Evolutionary conservation across 371 early-diverging fungal species (phyloP), one percentile per base, ranked within the genome.

Genomic region (Actinomortierella wolfii): DNA sequence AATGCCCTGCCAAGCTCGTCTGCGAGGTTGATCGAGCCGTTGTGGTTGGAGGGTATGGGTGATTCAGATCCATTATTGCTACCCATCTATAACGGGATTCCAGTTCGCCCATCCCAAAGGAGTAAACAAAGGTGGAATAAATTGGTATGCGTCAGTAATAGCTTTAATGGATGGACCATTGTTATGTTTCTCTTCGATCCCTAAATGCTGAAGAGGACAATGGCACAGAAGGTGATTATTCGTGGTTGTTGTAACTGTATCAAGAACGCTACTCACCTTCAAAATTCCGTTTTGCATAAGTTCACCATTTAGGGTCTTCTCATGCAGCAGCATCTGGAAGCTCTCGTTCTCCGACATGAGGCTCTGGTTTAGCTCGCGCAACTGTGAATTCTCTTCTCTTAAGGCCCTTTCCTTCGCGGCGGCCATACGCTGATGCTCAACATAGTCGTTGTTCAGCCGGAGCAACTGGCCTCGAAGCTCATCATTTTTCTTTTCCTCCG

Each of bases 311-410:
- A 92, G 86, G 4, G 93, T 89, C 67, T 86, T 89, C 78, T 92
- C 90, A 52, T 91, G 90, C 59, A 93, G 64, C 51, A 94, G 77
- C 25, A 90, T 77, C 68, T 93, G 94, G 76, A 87, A 93, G 46
- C 90, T 86, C 73, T 93, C 94, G 76, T 90, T 92, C 51, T 93
- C 94, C 61, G 93, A 92, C 87, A 87, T 86, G 52, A 93, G 74
- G 2, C 85, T 79, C 54, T 78, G 79, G 69, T 92, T 92, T 54
- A 91, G 61, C 41, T 87, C 84, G 43, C 85, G 85, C 14, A 90
- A 80, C 67, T 88, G 89, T 50, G 62, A 60, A 20, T 84, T 74
- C 49, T 90, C 85, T 34, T 80, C 76, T 56, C 87, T 86, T 20
- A 90, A 77, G n/a, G 59, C 61, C 7, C 48, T 29, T 34, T 61